Percentiles rank a stretch among this genome's conserved stretches.
Evolutionary conservation across 768 basidiomycete genomes (phyloP).

Genomic region (Pulveroboletus frians): DNA sequence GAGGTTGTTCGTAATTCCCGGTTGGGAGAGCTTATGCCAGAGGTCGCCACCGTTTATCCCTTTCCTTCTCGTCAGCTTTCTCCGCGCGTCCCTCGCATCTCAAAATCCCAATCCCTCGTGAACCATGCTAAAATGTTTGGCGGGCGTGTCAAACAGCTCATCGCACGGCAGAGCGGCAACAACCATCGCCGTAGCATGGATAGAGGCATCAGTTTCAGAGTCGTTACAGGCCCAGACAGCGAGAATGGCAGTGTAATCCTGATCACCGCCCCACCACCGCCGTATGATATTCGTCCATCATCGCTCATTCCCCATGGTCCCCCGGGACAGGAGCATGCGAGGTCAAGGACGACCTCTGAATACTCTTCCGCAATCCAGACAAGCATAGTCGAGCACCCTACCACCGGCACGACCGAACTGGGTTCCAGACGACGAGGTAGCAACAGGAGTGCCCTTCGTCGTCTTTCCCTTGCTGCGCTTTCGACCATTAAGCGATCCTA

Average conservation of each 20-base stretch:
- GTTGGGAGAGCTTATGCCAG: constrained; percentile 7
- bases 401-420: constrained; percentile 5
- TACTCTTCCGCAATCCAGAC: constrained; percentile 19
- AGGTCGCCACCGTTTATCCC: constrained; percentile 1
- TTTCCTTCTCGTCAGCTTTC: constrained; percentile 6
- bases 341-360: constrained; percentile 20
- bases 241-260: constrained; percentile 28
- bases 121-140: constrained; percentile 27
- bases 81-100: not conserved
- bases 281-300: constrained; percentile 15
- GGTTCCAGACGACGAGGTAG: constrained; percentile 12
- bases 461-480: constrained; percentile 29
- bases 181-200: constrained; percentile 19
- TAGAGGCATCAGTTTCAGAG: constrained; percentile 13
- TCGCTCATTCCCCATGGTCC: constrained; percentile 4
- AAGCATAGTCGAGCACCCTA: constrained; percentile 7
- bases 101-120: constrained; percentile 17
- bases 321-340: constrained; percentile 4
- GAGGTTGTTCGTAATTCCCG: constrained; percentile 9
- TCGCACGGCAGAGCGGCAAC: constrained; percentile 10
- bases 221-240: constrained; percentile 25
- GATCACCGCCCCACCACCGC: constrained; percentile 28
- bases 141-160: constrained; percentile 26
- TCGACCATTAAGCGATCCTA: constrained; percentile 28
- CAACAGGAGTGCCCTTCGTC: constrained; percentile 23